phyloP scores from a whole-genome alignment of 805 yeast genomes.

The Sungouiozyma ichnusensis region DNA sequence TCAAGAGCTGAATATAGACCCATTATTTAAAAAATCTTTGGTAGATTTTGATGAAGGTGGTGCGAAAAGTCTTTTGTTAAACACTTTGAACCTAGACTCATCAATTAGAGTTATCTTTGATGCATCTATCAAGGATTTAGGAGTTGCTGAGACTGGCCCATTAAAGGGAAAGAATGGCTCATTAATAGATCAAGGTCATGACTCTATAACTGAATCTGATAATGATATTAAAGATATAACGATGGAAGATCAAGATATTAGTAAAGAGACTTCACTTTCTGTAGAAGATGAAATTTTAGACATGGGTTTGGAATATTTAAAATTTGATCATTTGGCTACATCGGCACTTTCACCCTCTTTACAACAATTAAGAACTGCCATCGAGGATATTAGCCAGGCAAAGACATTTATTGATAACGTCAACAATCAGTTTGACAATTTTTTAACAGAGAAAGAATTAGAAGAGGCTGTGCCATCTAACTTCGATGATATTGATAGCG shows the following conservation, averaged over 20 bases:
- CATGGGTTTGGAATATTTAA: conserved; percentile 27
- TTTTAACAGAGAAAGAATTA: conserved; percentile 23
- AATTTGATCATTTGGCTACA: conserved; percentile 22
- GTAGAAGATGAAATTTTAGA: conserved; percentile 26
- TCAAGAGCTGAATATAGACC: conserved; percentile 58
- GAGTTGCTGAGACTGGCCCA: conserved; percentile 10
- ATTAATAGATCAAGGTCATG: conserved; percentile 7
- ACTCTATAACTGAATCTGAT: neutral
- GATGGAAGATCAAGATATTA: conserved; percentile 1
- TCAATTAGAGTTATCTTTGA: conserved; percentile 55
- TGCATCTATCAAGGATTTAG: conserved; percentile 34
- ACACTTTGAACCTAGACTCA: conserved; percentile 46
- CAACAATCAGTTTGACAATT: conserved; percentile 27
- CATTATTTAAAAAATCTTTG: conserved; percentile 61
- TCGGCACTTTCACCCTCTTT: conserved; percentile 62
- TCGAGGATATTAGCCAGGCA: conserved; percentile 45
- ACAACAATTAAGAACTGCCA: conserved; percentile 45
- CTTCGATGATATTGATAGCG: conserved; percentile 1
- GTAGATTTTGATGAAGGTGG: conserved; percentile 81
- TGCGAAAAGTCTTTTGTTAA: conserved; percentile 56
- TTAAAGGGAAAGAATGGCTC: conserved; percentile 11
- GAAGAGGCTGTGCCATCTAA: conserved; percentile 26
- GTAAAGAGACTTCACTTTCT: conserved; percentile 3
- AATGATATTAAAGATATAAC: neutral
- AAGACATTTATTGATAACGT: conserved; percentile 35